Evolutionary conservation across 768 basidiomycete species (phyloP).

Genomic region (Lactifluus echinatus): DNA sequence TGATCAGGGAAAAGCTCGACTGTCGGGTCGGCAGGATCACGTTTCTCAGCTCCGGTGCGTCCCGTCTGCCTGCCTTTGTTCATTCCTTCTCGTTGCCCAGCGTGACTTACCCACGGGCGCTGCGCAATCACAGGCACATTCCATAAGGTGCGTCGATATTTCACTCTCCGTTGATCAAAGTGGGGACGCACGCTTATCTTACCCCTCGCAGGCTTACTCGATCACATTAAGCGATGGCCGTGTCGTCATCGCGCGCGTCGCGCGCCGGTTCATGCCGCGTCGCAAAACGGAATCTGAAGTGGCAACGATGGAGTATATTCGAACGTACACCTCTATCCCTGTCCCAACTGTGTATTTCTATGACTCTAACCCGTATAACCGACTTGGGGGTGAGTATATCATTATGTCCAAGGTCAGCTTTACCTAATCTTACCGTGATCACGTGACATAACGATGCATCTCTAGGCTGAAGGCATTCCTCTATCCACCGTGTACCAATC

Average conservation of each 20-base stretch:
- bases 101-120: conserved; percentile 4
- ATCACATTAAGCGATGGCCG: conserved; percentile 53
- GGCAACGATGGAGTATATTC: conserved; percentile 75
- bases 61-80: not conserved
- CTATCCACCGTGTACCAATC: conserved; percentile 64
- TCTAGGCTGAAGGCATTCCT: conserved; percentile 65
- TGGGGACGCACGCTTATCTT: conserved; percentile 2
- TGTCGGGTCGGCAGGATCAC: conserved; percentile 58
- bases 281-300: conserved; percentile 85
- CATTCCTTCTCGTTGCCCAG: conserved; percentile 19
- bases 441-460: conserved; percentile 6
- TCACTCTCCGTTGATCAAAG: conserved; percentile 10
- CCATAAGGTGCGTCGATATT: conserved; percentile 51
- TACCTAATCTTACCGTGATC: not conserved
- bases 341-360: conserved; percentile 70
- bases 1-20: conserved; percentile 63
- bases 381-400: conserved; percentile 78
- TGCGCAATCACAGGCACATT: conserved; percentile 53
- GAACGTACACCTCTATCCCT: conserved; percentile 59
- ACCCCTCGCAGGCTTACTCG: conserved; percentile 54
- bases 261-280: conserved; percentile 77
- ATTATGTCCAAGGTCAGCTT: conserved; percentile 72
- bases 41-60: conserved; percentile 68
- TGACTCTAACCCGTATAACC: conserved; percentile 78
- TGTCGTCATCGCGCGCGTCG: conserved; percentile 69